Conservation (phyloP, 2,329 filamentous ascomycete genomes). For the Laburnicola sp. region DNA sequence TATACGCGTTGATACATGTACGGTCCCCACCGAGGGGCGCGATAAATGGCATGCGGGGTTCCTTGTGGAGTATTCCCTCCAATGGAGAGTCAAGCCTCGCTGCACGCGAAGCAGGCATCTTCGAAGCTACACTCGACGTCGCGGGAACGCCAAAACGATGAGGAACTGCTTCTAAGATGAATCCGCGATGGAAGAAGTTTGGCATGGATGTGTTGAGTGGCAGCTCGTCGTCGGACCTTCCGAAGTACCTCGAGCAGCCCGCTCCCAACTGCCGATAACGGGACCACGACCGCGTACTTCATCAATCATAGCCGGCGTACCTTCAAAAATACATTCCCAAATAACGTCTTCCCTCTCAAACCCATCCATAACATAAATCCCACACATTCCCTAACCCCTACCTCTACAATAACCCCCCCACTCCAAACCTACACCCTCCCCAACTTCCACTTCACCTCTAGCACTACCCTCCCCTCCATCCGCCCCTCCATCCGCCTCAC, state of each 20-base stretch:
- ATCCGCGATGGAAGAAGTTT: too few relatives aligned
- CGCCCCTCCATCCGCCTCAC: constrained; percentile 6
- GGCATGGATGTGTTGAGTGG: not conserved
- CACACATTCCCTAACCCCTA: not conserved
- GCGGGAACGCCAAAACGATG: too few relatives aligned
- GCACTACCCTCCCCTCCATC: not conserved
- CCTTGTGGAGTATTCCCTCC: not conserved
- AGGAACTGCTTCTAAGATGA: too few relatives aligned
- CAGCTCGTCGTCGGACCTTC: not conserved
- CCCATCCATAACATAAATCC: not conserved
- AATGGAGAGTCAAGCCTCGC: not conserved
- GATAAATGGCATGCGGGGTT: not conserved
- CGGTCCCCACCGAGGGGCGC: constrained; percentile 1
- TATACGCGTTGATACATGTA: too few relatives aligned
- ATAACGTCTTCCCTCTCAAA: not conserved
- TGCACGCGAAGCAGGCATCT: not conserved
- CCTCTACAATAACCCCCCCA: not conserved
- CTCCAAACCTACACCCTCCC: constrained; percentile 1
- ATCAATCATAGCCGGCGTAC: not conserved
- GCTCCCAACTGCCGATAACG: not conserved
- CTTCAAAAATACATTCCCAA: not conserved
- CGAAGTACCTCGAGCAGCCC: not conserved
- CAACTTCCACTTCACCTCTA: not conserved
- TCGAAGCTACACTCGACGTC: not conserved
- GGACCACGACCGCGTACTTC: not conserved